Evolutionary conservation across 2,329 filamentous ascomycete species (phyloP).

Genomic region (Diaporthe destruens): DNA sequence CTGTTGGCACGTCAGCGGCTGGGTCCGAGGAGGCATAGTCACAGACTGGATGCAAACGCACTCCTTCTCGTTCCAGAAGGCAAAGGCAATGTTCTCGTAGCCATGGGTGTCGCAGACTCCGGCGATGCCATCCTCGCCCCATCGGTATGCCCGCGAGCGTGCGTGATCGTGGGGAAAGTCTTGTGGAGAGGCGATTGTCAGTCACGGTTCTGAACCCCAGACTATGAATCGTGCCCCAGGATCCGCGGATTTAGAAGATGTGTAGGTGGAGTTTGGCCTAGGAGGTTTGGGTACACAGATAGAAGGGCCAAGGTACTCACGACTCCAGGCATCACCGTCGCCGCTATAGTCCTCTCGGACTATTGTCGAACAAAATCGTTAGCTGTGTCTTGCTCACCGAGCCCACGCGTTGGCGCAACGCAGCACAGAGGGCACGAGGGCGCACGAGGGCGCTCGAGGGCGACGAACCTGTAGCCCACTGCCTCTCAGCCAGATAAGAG

Average conservation of each 20-base stretch:
- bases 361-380: constrained; percentile 52
- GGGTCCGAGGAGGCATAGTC: constrained; percentile 15
- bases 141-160: constrained; percentile 87
- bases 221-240: constrained; percentile 33
- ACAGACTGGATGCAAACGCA: constrained; percentile 55
- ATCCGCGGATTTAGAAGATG: constrained; percentile 36
- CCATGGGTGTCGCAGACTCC: constrained; percentile 94
- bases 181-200: constrained; percentile 52
- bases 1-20: constrained; percentile 64
- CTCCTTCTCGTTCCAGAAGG: constrained; percentile 99
- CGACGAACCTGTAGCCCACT: constrained; percentile 89
- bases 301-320: constrained; percentile 69
- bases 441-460: constrained; percentile 41
- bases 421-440: constrained; percentile 40
- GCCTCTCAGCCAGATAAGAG: constrained; percentile 90
- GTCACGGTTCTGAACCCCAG: constrained; percentile 46
- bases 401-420: neutral
- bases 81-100: constrained; percentile 91
- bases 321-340: constrained; percentile 95
- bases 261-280: constrained; percentile 41
- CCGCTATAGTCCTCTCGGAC: constrained; percentile 92
- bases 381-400: constrained; percentile 14
- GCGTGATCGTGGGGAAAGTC: constrained; percentile 96
- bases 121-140: constrained; percentile 97
- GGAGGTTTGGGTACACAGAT: constrained; percentile 31